Conservation (phyloP, 2,329 filamentous ascomycete genomes). For the Cladophialophora psammophila region DNA sequence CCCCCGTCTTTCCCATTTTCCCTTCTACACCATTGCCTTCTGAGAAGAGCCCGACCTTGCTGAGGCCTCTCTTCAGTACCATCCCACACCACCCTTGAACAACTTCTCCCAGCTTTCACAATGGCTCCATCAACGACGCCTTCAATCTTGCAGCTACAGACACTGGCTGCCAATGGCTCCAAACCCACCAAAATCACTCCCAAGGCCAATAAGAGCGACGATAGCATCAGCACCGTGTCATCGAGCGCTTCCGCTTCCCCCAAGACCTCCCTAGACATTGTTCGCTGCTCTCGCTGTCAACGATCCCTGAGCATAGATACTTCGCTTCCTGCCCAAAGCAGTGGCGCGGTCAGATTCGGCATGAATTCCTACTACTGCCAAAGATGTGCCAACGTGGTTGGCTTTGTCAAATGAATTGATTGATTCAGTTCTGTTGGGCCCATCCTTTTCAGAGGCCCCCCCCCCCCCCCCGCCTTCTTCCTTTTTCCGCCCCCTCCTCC, state of each 20-base stretch:
- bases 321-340: constrained; percentile 43
- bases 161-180: constrained; percentile 33
- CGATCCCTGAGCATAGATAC: constrained; percentile 53
- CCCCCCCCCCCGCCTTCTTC: not conserved
- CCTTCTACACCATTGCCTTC: not conserved
- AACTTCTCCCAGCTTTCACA: not conserved
- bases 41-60: not conserved
- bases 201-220: constrained; percentile 34
- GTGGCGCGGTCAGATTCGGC: constrained; percentile 53
- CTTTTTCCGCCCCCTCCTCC: not conserved
- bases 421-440: not conserved
- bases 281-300: constrained; percentile 58
- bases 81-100: not conserved
- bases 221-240: constrained; percentile 37
- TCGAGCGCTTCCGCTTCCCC: constrained; percentile 35
- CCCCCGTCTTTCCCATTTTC: not conserved
- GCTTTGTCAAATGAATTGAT: constrained; percentile 39
- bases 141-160: constrained; percentile 37
- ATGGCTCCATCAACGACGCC: constrained; percentile 27
- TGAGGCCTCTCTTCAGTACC: not conserved
- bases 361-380: constrained; percentile 59
- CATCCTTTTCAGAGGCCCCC: not conserved
- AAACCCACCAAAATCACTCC: constrained; percentile 19
- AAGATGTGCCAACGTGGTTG: constrained; percentile 39
- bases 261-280: constrained; percentile 48